Evolutionary conservation across 2,329 filamentous ascomycete species (phyloP), one percentile per base, ranked within the genome.

Genomic region (Penicillium sp.): DNA sequence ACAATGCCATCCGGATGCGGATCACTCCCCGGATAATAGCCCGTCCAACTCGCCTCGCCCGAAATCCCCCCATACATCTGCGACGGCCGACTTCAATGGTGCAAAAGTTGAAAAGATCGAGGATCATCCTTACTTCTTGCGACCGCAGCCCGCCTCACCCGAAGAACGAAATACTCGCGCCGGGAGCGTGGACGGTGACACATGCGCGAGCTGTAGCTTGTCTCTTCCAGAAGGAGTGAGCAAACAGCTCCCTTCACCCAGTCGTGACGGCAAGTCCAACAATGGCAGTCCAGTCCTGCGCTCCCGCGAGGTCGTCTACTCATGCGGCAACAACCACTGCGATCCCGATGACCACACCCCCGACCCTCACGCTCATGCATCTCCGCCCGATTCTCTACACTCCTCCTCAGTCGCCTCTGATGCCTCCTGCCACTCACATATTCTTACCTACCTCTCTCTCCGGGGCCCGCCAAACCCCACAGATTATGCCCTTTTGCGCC

Each of bases 141-240:
- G 66, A 40, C 61, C 64, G 27, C 73, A 72, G 31, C 69, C 69
- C 40, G 67, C 67, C 35, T 67, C 72, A 3, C 65, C 75, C 14
- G 79, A 82, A 48, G 71, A 81, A n/a, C 76, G 69, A 51, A 63
- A 74, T 27, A 78, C 74, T 59, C 73, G 72, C n/a, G 67, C 73
- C 40, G 70, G 72, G 41, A 70, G 73, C 25, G 66, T 75, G 2
- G 80, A 83, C 53, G 74, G 76, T 41, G 81, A 83, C 44, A 79
- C 78, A 12, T 85, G 82, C 69, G 81, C 82, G 51, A 84, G 82
- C 68, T 85, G 82, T 68, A 79, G 77, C 59, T 77, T 85, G 65
- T 77, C 79, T 6, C 72, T 85, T 1, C 82, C 82, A 8, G 79
- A 81, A 61, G 76, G 78, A 64, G 76, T 81, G 62, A 81, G 78